phyloP scores from a whole-genome alignment of 495 filamentous ascomycete species.

The Daldinia caldariorum region DNA sequence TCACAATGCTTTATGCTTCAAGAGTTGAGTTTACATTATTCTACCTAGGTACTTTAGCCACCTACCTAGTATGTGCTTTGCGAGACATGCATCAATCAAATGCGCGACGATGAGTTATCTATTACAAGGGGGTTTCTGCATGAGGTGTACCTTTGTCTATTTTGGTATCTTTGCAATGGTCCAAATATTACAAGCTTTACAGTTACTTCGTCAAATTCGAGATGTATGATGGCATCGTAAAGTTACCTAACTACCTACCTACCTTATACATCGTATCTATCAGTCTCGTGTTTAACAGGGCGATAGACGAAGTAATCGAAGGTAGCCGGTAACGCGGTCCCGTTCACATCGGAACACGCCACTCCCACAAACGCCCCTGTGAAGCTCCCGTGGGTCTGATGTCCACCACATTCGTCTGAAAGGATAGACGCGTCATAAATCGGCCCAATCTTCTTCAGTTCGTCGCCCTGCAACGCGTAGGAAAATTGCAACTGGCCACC shows the following conservation, averaged over 20 bases:
- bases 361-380: constrained; percentile 67
- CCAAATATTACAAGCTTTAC: too few relatives aligned
- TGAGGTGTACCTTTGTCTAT: too few relatives aligned
- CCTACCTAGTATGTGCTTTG: too few relatives aligned
- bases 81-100: too few relatives aligned
- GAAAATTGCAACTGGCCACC: constrained; percentile 62
- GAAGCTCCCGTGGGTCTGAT: constrained; percentile 65
- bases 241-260: too few relatives aligned
- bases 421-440: constrained; percentile 64
- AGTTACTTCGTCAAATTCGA: too few relatives aligned
- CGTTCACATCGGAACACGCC: constrained; percentile 64
- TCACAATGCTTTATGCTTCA: too few relatives aligned
- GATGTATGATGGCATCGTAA: neutral
- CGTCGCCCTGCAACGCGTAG: constrained; percentile 56
- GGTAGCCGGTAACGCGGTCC: constrained; percentile 54
- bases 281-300: constrained; percentile 57
- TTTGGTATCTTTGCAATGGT: too few relatives aligned
- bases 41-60: too few relatives aligned
- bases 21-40: too few relatives aligned
- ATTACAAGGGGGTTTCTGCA: too few relatives aligned
- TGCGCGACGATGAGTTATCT: too few relatives aligned
- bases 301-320: constrained; percentile 64
- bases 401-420: constrained; percentile 66
- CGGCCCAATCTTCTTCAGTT: constrained; percentile 61
- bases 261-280: constrained; percentile 60